A percentile compares a stretch with the other conserved stretches of the same genome.
Conservation (phyloP, 2,329 filamentous ascomycete species). For the Pseudogymnoascus sp. region DNA sequence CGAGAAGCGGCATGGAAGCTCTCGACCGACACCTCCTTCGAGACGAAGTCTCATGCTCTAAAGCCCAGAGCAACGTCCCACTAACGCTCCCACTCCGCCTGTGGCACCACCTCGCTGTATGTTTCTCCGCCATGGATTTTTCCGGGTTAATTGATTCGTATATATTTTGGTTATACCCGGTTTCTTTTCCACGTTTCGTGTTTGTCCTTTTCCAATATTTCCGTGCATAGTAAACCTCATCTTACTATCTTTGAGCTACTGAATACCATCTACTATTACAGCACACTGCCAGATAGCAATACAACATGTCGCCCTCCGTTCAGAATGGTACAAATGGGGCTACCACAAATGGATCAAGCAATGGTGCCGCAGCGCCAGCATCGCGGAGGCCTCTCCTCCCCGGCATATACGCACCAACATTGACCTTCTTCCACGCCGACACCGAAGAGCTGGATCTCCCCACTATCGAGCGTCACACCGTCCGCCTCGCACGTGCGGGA, state of each 20-base stretch:
- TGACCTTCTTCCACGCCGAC: constrained; percentile 80
- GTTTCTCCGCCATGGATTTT: neutral
- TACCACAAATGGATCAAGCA: constrained; percentile 13
- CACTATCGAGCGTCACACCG: constrained; percentile 70
- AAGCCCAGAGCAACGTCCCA: neutral
- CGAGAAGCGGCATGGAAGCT: neutral
- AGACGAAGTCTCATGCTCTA: neutral
- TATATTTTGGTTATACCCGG: neutral
- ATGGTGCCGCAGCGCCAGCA: constrained; percentile 28
- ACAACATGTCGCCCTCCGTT: neutral
- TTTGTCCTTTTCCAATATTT: neutral
- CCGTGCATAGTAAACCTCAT: neutral
- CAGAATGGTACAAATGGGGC: neutral
- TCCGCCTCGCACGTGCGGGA: constrained; percentile 67
- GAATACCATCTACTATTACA: neutral
- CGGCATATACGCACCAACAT: constrained; percentile 80
- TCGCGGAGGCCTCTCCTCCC: constrained; percentile 55
- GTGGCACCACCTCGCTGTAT: neutral
- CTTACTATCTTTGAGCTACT: neutral
- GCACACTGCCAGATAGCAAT: neutral
- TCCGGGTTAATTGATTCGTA: neutral
- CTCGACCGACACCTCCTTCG: neutral
- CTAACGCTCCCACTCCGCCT: neutral
- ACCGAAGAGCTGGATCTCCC: constrained; percentile 80
- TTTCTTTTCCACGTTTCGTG: neutral